Percentiles rank a stretch among this genome's conserved stretches.
phyloP scores from a whole-genome alignment of 1,284 basidiomycete species.

The Apiotrichum veenhuisii region DNA sequence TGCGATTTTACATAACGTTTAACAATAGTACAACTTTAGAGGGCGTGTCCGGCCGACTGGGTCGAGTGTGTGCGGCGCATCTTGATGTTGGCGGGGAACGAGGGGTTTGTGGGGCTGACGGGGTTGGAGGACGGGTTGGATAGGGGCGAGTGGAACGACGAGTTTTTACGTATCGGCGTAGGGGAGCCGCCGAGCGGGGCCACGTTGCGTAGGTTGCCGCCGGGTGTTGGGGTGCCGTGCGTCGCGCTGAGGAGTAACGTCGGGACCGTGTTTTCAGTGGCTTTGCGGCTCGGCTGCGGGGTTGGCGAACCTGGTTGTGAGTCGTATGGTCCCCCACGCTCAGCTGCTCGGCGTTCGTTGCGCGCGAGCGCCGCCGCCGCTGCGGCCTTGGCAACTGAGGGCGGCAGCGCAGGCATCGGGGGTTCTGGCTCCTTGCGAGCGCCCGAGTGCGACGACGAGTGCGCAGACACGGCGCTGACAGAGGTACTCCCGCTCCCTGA shows the following conservation, averaged over 20 bases:
- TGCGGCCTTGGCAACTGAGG: conserved; percentile 6
- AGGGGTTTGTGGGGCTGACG: not conserved
- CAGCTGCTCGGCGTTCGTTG: conserved; percentile 2
- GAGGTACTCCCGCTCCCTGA: not conserved
- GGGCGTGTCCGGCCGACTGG: not conserved
- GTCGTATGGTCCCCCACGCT: not conserved
- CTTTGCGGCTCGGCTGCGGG: not conserved
- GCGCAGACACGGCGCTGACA: not conserved
- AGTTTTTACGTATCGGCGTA: not conserved
- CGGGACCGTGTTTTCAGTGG: not conserved
- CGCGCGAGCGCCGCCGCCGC: conserved; percentile 4
- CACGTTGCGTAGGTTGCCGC: not conserved
- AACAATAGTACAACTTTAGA: not conserved
- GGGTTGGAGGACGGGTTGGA: not conserved
- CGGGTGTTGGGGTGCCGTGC: not conserved
- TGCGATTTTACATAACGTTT: not conserved
- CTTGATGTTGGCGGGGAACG: not conserved
- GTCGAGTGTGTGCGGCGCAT: conserved; percentile 4
- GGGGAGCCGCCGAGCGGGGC: not conserved
- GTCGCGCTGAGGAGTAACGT: not conserved
- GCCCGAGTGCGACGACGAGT: not conserved
- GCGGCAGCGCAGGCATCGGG: not conserved
- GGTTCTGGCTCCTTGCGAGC: not conserved
- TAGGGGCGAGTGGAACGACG: not conserved
- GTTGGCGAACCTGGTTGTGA: not conserved